Percentiles rank a stretch among this genome's conserved stretches.
Evolutionary conservation across 2,329 filamentous ascomycete species (phyloP).

Genomic region (Venturia aucupariae): DNA sequence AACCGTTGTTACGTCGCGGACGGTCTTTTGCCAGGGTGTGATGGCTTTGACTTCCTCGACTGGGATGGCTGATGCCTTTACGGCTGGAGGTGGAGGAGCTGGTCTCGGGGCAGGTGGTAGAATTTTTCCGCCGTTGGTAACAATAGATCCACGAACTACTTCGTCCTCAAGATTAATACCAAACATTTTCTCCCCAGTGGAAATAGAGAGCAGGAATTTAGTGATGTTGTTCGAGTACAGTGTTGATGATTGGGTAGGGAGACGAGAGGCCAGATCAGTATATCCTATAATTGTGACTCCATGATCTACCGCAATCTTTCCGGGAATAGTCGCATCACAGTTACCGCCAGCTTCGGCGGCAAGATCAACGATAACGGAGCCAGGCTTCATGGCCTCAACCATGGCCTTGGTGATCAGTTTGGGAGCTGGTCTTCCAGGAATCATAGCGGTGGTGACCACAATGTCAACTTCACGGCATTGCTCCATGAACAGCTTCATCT

Average conservation of each 20-base stretch:
- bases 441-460: slow-evolving; percentile 85
- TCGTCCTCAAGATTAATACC: slow-evolving; percentile 75
- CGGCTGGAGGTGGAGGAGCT: slow-evolving; percentile 44
- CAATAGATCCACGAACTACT: slow-evolving; percentile 76
- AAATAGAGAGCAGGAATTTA: slow-evolving; percentile 76
- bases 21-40: slow-evolving; percentile 73
- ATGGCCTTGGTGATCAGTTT: slow-evolving; percentile 76
- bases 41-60: slow-evolving; percentile 55
- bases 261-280: slow-evolving; percentile 75
- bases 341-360: slow-evolving; percentile 84
- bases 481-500: slow-evolving; percentile 86
- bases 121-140: slow-evolving; percentile 68
- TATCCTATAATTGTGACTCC: slow-evolving; percentile 83
- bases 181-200: slow-evolving; percentile 67
- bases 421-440: slow-evolving; percentile 73
- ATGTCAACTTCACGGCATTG: slow-evolving; percentile 85
- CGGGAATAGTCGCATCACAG: slow-evolving; percentile 70
- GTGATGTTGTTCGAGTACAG: slow-evolving; percentile 92
- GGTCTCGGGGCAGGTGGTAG: slow-evolving; percentile 67
- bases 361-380: slow-evolving; percentile 79
- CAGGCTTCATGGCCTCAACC: slow-evolving; percentile 79
- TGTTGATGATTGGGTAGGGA: slow-evolving; percentile 82
- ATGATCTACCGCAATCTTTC: slow-evolving; percentile 60
- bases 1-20: slow-evolving; percentile 63
- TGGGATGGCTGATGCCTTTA: slow-evolving; percentile 43